These are phyloP conservation scores for Trichoderma cornu-damae DNA, from an alignment of 2,329 filamentous ascomycete species.

Conservation along the genomic window DNA sequence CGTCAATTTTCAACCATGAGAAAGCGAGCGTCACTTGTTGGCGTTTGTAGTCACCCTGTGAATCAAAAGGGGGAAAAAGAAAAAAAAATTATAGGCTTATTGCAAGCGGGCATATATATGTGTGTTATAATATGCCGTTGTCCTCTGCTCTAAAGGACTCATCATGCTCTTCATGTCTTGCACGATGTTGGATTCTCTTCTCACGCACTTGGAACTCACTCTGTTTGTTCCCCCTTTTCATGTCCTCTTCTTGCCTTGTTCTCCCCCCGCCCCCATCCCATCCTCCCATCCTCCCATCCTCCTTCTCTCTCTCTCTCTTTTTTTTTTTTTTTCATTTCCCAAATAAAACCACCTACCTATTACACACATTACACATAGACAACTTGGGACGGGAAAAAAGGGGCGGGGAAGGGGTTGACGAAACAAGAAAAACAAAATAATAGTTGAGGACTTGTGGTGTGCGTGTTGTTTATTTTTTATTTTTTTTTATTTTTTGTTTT, in stretches of 20 bases:
- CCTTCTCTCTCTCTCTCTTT: neutral
- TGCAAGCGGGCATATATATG: neutral
- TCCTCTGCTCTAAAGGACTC: neutral
- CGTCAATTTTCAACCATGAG: neutral
- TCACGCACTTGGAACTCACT: neutral
- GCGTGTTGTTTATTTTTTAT: too few species aligned
- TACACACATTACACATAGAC: neutral
- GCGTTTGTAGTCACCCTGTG: neutral
- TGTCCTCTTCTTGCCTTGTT: neutral
- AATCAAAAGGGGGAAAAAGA: neutral
- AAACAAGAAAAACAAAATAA: neutral
- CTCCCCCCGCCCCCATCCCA: too few species aligned
- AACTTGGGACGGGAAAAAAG: neutral
- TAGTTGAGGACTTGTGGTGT: neutral
- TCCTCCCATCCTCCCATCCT: neutral
- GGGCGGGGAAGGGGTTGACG: neutral
- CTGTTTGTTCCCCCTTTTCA: neutral
- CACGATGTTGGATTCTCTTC: slow-evolving; percentile 1
- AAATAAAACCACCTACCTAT: neutral
- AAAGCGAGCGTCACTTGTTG: neutral
- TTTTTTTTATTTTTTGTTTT: too few species aligned
- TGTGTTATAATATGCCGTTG: neutral
- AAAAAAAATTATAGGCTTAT: neutral
- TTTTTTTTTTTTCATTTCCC: neutral
- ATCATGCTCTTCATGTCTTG: neutral